Evolutionary conservation across 2,329 filamentous ascomycete genomes (phyloP).

Genomic region (Arthroderma sp.): DNA sequence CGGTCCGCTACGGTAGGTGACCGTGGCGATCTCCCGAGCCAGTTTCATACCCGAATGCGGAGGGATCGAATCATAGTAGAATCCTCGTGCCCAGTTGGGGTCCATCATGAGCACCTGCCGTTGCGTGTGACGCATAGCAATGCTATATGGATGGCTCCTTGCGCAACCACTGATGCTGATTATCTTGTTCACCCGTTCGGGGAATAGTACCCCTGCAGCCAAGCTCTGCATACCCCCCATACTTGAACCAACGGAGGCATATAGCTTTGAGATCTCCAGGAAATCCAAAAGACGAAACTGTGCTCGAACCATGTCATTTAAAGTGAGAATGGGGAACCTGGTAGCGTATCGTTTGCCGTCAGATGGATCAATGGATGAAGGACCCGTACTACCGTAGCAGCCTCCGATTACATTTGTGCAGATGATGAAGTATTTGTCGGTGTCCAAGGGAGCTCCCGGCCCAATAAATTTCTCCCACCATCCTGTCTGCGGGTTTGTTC

Average conservation of each 20-base stretch:
- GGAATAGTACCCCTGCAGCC: slow-evolving; percentile 72
- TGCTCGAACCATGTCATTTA: slow-evolving; percentile 94
- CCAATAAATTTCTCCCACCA: slow-evolving; percentile 99
- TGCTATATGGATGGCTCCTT: slow-evolving; percentile 89
- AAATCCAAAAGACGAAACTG: slow-evolving; percentile 80
- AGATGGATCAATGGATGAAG: slow-evolving; percentile 73
- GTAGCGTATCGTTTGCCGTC: slow-evolving; percentile 86
- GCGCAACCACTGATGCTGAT: slow-evolving; percentile 90
- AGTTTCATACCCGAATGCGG: slow-evolving; percentile 97
- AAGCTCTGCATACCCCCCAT: slow-evolving; percentile 99
- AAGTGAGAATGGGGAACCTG: slow-evolving; percentile 84
- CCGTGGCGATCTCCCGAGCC: slow-evolving; percentile 89
- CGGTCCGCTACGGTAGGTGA: slow-evolving; percentile 90
- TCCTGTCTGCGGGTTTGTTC: slow-evolving; percentile 69
- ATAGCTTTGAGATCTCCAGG: slow-evolving; percentile 63
- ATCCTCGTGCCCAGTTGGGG: slow-evolving; percentile 88
- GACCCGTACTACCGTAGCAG: slow-evolving; percentile 91
- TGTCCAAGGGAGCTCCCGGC: slow-evolving; percentile 71
- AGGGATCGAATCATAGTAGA: slow-evolving; percentile 79
- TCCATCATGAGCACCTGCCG: slow-evolving; percentile 99
- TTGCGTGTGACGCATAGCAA: slow-evolving; percentile 96
- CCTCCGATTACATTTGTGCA: slow-evolving; percentile 96
- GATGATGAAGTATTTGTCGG: slow-evolving; percentile 80
- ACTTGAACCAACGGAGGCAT: slow-evolving; percentile 86
- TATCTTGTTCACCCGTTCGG: slow-evolving; percentile 66